These are phyloP conservation scores for Volvox carteri DNA, from an alignment of 163 green algal genomes.

Conservation along the genomic window DNA sequence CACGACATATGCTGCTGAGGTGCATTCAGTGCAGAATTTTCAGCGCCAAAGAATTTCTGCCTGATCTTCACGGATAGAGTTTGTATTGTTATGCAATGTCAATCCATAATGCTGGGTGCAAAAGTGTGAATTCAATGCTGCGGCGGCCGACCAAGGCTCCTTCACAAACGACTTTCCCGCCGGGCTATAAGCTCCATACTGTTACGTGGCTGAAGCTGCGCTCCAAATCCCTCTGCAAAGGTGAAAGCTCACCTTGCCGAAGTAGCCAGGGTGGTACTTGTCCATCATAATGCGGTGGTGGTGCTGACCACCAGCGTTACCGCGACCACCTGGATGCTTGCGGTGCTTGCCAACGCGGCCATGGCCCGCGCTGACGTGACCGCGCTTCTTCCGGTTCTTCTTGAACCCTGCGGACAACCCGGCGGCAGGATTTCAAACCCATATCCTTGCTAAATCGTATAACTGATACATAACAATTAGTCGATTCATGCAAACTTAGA, in stretches of 20 bases:
- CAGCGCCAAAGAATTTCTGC: no score
- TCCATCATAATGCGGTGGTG: conserved; percentile 99
- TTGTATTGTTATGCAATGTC: no score
- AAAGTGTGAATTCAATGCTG: no score
- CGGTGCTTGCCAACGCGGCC: conserved; percentile 99
- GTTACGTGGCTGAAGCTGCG: no score
- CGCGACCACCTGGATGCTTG: conserved; percentile 97
- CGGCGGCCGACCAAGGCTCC: no score
- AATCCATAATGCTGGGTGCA: no score
- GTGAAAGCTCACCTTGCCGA: conserved; percentile 94
- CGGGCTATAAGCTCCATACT: no score
- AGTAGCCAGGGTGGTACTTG: conserved; percentile 99
- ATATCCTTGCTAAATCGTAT: not conserved
- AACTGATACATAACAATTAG: not conserved
- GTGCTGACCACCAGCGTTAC: conserved; percentile 99
- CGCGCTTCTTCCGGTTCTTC: conserved; percentile 99
- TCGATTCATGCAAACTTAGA: no score
- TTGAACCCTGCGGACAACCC: conserved; percentile 76
- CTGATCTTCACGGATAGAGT: no score
- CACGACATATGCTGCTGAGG: not conserved
- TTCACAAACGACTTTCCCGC: no score
- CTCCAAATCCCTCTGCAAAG: not conserved
- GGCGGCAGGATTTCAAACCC: conserved; percentile 11
- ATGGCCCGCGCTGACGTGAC: conserved; percentile 97
- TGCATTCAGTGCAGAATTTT: no score